A percentile compares a stretch with the other conserved stretches of the same genome.
These are phyloP conservation scores for Ballota nigra DNA, from an alignment of 257 asterid species.

Conservation along the genomic window DNA sequence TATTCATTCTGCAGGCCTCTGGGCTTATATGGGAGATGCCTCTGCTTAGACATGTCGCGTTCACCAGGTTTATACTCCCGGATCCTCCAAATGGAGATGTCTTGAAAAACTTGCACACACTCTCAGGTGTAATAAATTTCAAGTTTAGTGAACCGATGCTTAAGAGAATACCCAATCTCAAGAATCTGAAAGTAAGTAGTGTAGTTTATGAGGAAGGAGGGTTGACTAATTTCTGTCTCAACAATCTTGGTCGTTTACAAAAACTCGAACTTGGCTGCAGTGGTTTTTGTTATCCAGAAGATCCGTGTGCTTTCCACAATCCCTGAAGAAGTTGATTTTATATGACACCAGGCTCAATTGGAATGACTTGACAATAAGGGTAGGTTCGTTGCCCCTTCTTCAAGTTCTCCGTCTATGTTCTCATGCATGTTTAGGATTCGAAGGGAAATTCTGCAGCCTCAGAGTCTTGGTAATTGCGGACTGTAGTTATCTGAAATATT, in stretches of 20 bases:
- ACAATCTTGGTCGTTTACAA: neutral
- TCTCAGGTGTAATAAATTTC: too few species aligned
- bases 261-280: neutral
- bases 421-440: neutral
- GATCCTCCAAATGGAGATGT: neutral
- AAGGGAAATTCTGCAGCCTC: neutral
- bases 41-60: too few species aligned
- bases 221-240: neutral
- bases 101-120: too few species aligned
- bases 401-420: neutral
- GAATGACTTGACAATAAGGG: neutral
- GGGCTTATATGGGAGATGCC: too few species aligned
- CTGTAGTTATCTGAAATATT: too few species aligned
- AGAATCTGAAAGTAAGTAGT: too few species aligned
- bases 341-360: neutral
- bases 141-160: too few species aligned
- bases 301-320: neutral
- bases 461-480: neutral
- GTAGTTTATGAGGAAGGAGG: neutral
- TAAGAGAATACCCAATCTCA: too few species aligned
- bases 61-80: neutral
- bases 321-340: neutral
- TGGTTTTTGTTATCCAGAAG: too few species aligned
- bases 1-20: neutral
- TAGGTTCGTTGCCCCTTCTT: conserved; percentile 12